phyloP scores from a whole-genome alignment of 257 asterid species.

The Nicotiana tomentosiformis region DNA sequence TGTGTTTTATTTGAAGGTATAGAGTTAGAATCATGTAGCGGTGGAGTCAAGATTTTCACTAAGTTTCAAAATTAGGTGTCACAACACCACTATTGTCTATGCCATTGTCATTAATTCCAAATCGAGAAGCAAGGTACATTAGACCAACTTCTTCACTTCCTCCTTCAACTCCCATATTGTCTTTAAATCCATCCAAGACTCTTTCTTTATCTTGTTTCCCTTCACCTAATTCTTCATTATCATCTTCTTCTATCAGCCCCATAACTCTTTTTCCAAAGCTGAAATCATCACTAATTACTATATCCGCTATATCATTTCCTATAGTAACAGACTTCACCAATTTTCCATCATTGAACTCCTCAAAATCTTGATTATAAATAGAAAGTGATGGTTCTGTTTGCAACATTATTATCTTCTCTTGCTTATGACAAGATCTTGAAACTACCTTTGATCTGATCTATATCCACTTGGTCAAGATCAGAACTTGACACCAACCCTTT shows the following conservation, averaged over 20 bases:
- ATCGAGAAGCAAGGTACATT: slow-evolving; percentile 16
- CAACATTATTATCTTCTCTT: slow-evolving; percentile 22
- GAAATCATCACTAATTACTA: slow-evolving; percentile 31
- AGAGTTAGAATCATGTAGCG: too few species aligned
- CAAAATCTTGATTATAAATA: slow-evolving; percentile 30
- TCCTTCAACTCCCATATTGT: slow-evolving; percentile 20
- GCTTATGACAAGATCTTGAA: slow-evolving; percentile 9
- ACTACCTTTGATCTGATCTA: slow-evolving; percentile 6
- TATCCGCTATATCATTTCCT: slow-evolving; percentile 22
- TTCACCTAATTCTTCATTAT: slow-evolving; percentile 15
- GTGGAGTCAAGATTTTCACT: too few species aligned
- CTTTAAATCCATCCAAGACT: slow-evolving; percentile 18
- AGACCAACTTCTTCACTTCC: not conserved
- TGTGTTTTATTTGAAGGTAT: too few species aligned
- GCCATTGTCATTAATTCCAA: slow-evolving; percentile 1
- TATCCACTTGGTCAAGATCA: slow-evolving; percentile 11
- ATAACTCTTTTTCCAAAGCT: slow-evolving; percentile 36
- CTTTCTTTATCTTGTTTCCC: slow-evolving; percentile 14
- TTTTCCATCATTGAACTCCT: slow-evolving; percentile 12
- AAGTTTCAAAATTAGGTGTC: not conserved
- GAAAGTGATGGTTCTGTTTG: slow-evolving; percentile 60
- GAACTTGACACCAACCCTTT: slow-evolving; percentile 11
- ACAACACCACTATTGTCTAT: not conserved
- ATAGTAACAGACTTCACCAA: slow-evolving; percentile 21
- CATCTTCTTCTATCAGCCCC: slow-evolving; percentile 45